Evolutionary conservation across 2,329 filamentous ascomycete genomes (phyloP).

Genomic region (Dissoconium aciculare): DNA sequence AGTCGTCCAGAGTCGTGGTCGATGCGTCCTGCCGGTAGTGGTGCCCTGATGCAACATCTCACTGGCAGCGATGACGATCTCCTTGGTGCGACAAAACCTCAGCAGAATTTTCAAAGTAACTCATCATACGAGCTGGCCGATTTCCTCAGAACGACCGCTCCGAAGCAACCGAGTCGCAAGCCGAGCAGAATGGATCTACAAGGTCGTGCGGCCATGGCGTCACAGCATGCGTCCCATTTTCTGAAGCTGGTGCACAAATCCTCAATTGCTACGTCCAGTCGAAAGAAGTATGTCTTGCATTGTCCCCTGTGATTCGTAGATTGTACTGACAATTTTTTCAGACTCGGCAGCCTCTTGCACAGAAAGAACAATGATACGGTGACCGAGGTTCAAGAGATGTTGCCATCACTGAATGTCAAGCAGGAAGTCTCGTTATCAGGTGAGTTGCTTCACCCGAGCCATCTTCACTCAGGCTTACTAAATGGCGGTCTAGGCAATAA

Average conservation of each 20-base stretch:
- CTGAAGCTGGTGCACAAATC: slow-evolving; percentile 12
- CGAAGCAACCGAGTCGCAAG: slow-evolving; percentile 17
- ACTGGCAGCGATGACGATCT: no score
- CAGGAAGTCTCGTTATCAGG: slow-evolving; percentile 24
- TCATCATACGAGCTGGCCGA: slow-evolving; percentile 24
- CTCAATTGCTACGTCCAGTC: slow-evolving; percentile 3
- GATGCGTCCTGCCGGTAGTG: no score
- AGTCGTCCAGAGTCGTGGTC: no score
- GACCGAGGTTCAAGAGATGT: no score
- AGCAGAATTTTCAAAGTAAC: slow-evolving; percentile 15
- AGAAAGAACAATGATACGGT: no score
- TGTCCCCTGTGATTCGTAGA: no score
- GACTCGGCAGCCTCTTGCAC: no score
- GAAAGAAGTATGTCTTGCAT: slow-evolving; percentile 3
- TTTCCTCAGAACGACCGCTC: slow-evolving; percentile 27
- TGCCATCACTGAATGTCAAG: slow-evolving; percentile 15
- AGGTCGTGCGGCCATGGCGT: slow-evolving; percentile 14
- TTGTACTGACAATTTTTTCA: no score
- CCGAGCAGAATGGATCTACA: slow-evolving; percentile 16
- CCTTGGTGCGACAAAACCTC: no score
- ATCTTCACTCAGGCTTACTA: no score
- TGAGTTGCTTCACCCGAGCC: no score
- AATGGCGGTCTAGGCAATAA: slow-evolving; percentile 17
- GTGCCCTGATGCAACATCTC: no score
- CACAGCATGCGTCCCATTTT: slow-evolving; percentile 22